Evolutionary conservation across 2,329 filamentous ascomycete species (phyloP).

Genomic region (Colletotrichum karsti): DNA sequence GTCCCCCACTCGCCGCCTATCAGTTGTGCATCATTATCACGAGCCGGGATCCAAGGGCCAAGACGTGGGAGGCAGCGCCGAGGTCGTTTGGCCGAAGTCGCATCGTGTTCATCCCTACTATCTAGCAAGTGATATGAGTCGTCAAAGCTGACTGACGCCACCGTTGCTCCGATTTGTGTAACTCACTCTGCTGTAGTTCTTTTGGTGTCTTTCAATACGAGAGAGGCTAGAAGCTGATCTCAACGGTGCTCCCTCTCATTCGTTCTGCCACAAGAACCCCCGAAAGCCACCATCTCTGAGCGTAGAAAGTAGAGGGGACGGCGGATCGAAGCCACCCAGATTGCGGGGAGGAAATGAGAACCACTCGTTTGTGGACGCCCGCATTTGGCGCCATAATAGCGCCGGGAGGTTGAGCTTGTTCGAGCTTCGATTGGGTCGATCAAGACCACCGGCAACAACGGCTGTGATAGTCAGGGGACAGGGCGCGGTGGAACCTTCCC

Average conservation of each 20-base stretch:
- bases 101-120: constrained; percentile 3
- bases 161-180: neutral
- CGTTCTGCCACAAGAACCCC: neutral
- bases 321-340: neutral
- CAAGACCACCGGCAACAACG: constrained; percentile 11
- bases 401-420: constrained; percentile 19
- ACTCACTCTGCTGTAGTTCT: neutral
- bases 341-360: neutral
- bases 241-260: neutral
- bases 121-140: neutral
- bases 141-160: neutral
- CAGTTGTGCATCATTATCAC: constrained; percentile 11
- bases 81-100: neutral
- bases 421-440: constrained; percentile 22
- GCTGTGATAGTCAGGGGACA: constrained; percentile 10
- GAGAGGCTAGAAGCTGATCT: neutral
- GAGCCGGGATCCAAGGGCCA: constrained; percentile 3
- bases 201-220: constrained; percentile 2
- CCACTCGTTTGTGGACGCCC: neutral
- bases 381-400: constrained; percentile 19
- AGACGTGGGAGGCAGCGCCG: neutral
- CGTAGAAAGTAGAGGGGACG: neutral
- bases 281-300: neutral
- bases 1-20: neutral
- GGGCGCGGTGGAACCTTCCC: neutral